A percentile compares a stretch with the other conserved stretches of the same genome.
Conservation (phyloP, 1,139 yeast species). For the Saccharomyces uvarum region DNA sequence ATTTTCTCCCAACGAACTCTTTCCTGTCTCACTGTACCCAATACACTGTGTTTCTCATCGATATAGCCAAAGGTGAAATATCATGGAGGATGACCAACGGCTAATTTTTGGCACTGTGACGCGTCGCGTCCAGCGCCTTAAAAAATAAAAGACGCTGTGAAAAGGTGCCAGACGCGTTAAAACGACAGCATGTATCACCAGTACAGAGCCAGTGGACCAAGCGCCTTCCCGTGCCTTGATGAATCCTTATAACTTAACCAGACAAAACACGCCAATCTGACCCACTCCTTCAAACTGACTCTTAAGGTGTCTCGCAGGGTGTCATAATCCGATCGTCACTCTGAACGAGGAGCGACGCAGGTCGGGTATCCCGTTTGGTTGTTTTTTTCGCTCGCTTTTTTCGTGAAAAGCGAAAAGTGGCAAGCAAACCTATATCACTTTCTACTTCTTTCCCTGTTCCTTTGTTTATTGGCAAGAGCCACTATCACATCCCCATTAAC, state of each 20-base stretch:
- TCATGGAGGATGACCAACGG: not conserved
- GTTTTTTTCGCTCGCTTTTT: not conserved
- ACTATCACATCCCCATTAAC: not conserved
- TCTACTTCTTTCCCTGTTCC: not conserved
- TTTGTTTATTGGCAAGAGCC: not conserved
- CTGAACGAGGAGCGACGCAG: not conserved
- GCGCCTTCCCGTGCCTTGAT: not conserved
- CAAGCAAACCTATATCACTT: not conserved
- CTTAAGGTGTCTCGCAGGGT: not conserved
- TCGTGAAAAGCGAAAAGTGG: not conserved
- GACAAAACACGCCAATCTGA: too few relatives aligned
- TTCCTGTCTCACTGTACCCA: not conserved
- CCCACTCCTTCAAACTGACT: too few relatives aligned
- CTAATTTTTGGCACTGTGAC: not conserved
- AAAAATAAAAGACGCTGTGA: not conserved
- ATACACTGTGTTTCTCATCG: not conserved
- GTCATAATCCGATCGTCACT: not conserved
- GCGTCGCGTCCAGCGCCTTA: not conserved
- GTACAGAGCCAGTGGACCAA: not conserved
- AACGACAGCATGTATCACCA: not conserved
- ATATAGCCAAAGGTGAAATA: not conserved
- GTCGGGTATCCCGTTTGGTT: not conserved
- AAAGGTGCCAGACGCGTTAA: not conserved
- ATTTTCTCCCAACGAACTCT: conserved; percentile 29
- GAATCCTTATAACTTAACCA: too few relatives aligned